Evolutionary conservation across 495 filamentous ascomycete genomes (phyloP).

Genomic region (Podospora anserina): DNA sequence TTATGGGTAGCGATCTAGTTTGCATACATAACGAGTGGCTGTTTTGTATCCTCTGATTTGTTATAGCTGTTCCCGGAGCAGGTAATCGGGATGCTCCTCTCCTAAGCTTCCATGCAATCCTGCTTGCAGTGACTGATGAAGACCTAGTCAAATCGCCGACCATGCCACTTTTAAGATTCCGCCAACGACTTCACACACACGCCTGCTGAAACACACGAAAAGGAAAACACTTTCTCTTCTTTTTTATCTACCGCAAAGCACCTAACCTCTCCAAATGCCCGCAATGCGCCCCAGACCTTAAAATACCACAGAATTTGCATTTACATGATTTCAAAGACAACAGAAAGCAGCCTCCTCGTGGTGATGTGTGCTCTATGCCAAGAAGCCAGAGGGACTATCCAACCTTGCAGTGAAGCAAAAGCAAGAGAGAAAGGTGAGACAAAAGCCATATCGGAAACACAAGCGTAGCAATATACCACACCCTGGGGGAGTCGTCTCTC

Average conservation of each 20-base stretch:
- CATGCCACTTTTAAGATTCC: too few species aligned
- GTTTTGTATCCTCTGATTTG: neutral
- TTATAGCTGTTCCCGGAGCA: neutral
- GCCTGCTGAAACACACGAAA: too few species aligned
- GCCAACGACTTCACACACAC: too few species aligned
- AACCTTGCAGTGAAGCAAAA: neutral
- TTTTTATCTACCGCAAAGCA: neutral
- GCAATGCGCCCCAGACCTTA: neutral
- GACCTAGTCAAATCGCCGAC: too few species aligned
- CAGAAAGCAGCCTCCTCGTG: neutral
- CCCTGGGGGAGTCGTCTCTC: too few species aligned
- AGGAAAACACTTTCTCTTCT: neutral
- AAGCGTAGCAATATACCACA: neutral
- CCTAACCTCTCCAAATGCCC: neutral
- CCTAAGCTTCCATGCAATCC: too few species aligned
- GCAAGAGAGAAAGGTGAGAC: neutral
- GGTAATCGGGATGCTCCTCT: too few species aligned
- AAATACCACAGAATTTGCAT: neutral
- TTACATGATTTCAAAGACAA: neutral
- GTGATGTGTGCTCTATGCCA: neutral
- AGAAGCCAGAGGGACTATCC: neutral
- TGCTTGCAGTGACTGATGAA: too few species aligned
- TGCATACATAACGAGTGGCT: neutral
- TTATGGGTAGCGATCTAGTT: neutral
- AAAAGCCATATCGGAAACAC: neutral